phyloP scores from a whole-genome alignment of 106 monocot genomes.

The Dendrobium nobile region DNA sequence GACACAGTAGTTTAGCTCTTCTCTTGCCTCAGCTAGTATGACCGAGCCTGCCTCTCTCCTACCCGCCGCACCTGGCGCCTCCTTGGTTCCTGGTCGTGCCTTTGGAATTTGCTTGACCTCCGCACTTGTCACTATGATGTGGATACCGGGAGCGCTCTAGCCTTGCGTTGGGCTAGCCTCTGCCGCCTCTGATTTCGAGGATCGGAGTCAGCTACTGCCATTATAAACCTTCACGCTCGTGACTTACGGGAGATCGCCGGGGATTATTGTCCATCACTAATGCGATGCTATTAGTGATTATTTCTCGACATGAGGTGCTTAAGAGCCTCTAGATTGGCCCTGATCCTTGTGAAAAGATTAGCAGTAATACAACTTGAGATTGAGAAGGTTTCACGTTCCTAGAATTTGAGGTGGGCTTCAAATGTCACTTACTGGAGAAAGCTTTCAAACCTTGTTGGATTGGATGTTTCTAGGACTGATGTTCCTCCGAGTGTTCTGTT shows the following conservation, averaged over 20 bases:
- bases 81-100: conserved; percentile 66
- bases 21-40: conserved; percentile 69
- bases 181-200: conserved; percentile 45
- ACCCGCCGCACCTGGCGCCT: conserved; percentile 64
- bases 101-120: conserved; percentile 81
- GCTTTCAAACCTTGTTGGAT: conserved; percentile 35
- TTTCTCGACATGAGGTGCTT: conserved; percentile 14
- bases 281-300: conserved; percentile 16
- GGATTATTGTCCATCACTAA: conserved; percentile 19
- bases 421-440: conserved; percentile 18
- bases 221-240: conserved; percentile 12
- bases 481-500: conserved; percentile 35
- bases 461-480: conserved; percentile 89
- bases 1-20: conserved; percentile 84
- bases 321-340: conserved; percentile 19
- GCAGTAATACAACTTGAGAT: conserved; percentile 12
- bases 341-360: conserved; percentile 15
- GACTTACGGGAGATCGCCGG: conserved; percentile 9
- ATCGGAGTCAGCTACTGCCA: conserved; percentile 17
- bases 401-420: conserved; percentile 20
- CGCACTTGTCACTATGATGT: conserved; percentile 42
- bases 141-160: conserved; percentile 35
- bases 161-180: conserved; percentile 33
- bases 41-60: conserved; percentile 73
- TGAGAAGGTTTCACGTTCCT: conserved; percentile 12